Evolutionary conservation across 306 rosid species (phyloP).

Genomic region (Datisca glomerata): DNA sequence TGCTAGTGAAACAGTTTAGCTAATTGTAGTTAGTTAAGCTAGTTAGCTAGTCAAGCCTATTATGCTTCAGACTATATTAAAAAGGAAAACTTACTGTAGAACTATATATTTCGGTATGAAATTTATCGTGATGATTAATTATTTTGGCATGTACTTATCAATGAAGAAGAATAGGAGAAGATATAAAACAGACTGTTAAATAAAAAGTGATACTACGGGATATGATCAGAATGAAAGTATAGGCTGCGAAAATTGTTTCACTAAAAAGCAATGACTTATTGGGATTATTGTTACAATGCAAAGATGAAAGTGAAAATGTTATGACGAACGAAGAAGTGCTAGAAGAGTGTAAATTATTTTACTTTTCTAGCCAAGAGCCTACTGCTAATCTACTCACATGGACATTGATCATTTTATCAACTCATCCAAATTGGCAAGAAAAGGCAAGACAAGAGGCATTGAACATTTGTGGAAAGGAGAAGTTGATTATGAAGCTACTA

Average conservation of each 20-base stretch:
- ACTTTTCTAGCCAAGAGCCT: slow-evolving; percentile 45
- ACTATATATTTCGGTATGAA: too few relatives aligned
- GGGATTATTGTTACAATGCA: slow-evolving; percentile 20
- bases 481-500: slow-evolving; percentile 17
- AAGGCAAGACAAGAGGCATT: slow-evolving; percentile 31
- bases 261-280: slow-evolving; percentile 20
- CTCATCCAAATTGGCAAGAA: slow-evolving; percentile 37
- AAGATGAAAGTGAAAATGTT: slow-evolving; percentile 10
- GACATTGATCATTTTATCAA: slow-evolving; percentile 29
- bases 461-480: too few relatives aligned
- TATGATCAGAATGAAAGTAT: slow-evolving; percentile 21
- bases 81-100: too few relatives aligned
- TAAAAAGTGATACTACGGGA: slow-evolving; percentile 18
- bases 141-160: too few relatives aligned
- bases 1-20: too few relatives aligned
- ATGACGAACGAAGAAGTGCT: slow-evolving; percentile 33
- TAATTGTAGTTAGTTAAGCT: too few relatives aligned
- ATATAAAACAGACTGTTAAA: too few relatives aligned
- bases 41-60: too few relatives aligned
- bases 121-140: too few relatives aligned
- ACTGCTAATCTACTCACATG: slow-evolving; percentile 34
- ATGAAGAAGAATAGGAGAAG: too few relatives aligned
- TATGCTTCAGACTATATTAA: too few relatives aligned
- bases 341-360: slow-evolving; percentile 46
- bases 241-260: slow-evolving; percentile 14